Evolutionary conservation across 371 early-diverging fungal species (phyloP).

Genomic region (Circinella umbellata): DNA sequence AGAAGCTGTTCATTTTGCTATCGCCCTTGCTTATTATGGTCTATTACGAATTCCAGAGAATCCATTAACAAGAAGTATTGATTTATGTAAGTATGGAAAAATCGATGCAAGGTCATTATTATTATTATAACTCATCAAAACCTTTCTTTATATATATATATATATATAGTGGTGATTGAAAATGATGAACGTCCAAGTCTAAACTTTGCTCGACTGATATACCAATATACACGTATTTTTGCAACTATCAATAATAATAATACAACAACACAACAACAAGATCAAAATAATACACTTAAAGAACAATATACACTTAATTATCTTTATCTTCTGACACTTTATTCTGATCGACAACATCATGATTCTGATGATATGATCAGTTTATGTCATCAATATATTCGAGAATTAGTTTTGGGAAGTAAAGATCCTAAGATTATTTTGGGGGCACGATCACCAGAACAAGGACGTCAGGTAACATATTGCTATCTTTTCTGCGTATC

Average conservation of each 20-base stretch:
- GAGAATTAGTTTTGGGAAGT: conserved; percentile 48
- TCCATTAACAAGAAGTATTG: conserved; percentile 23
- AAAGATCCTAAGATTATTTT: conserved; percentile 63
- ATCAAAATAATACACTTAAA: no score
- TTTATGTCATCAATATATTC: conserved; percentile 46
- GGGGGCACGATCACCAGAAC: conserved; percentile 55
- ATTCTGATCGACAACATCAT: conserved; percentile 37
- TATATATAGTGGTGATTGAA: conserved; percentile 31
- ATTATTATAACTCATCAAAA: no score
- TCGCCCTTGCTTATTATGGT: conserved; percentile 80
- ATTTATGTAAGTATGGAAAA: conserved; percentile 32
- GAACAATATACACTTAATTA: conserved; percentile 68
- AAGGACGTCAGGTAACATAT: conserved; percentile 25
- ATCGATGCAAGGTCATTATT: neutral
- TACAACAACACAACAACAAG: no score
- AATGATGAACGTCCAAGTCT: conserved; percentile 39
- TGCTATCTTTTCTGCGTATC: neutral
- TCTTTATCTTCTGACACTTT: conserved; percentile 65
- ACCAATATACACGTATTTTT: conserved; percentile 58
- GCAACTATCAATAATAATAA: conserved; percentile 37
- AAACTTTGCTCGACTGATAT: conserved; percentile 68
- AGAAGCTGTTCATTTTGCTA: conserved; percentile 92
- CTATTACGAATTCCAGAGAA: conserved; percentile 73
- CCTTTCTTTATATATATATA: no score
- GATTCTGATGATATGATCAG: conserved; percentile 40